A percentile compares a stretch with the other conserved stretches of the same genome.
Conservation (phyloP, 805 yeast species). For the Cyberlindnera subsufficiens region DNA sequence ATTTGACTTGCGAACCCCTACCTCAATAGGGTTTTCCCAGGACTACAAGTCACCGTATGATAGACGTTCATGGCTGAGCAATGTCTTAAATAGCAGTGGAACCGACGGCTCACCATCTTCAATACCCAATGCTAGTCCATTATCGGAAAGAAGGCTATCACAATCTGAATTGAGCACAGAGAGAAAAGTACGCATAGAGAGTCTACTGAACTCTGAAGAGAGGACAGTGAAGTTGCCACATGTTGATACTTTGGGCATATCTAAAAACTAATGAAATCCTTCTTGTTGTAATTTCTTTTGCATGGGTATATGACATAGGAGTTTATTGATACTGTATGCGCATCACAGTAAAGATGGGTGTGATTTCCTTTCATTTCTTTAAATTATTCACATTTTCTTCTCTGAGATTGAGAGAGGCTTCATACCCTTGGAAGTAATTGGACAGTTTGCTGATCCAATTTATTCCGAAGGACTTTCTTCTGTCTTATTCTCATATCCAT, state of each 20-base stretch:
- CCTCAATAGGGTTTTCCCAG: slow-evolving; percentile 1
- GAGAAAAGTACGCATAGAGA: slow-evolving; percentile 16
- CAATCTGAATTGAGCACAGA: background rate
- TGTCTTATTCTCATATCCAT: too few species aligned
- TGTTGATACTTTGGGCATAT: slow-evolving; percentile 18
- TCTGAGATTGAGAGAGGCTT: too few species aligned
- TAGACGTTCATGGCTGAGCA: slow-evolving; percentile 16
- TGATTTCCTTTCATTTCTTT: too few species aligned
- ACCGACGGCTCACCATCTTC: slow-evolving; percentile 5
- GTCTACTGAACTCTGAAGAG: slow-evolving; percentile 11
- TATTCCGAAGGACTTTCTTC: too few species aligned
- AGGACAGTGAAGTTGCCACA: slow-evolving; percentile 14
- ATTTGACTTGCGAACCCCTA: background rate
- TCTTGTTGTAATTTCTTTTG: too few species aligned
- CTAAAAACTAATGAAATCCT: background rate
- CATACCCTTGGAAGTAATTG: too few species aligned
- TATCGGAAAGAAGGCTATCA: background rate
- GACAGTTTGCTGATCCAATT: too few species aligned
- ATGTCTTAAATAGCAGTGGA: slow-evolving; percentile 12
- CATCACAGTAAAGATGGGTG: too few species aligned
- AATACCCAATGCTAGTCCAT: slow-evolving; percentile 1
- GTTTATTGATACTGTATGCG: too few species aligned
- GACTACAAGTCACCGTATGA: slow-evolving; percentile 9
- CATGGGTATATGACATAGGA: too few species aligned
- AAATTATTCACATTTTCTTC: too few species aligned